Evolutionary conservation across 768 basidiomycete species (phyloP).

Genomic region (Sarcodon sp.): DNA sequence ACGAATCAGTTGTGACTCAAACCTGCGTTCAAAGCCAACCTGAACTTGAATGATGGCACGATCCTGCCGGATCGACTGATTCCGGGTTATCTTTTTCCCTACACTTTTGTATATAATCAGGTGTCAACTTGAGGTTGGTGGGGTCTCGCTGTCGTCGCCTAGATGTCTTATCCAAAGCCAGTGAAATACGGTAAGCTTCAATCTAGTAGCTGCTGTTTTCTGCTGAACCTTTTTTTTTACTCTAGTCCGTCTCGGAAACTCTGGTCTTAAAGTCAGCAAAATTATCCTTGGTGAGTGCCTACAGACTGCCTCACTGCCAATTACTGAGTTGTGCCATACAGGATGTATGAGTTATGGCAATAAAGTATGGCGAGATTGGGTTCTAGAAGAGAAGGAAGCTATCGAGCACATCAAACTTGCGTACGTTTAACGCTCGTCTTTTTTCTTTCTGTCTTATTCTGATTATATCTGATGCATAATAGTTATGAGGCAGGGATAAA

Average conservation of each 20-base stretch:
- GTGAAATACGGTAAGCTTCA: no score
- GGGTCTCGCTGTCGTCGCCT: no score
- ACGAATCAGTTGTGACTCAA: no score
- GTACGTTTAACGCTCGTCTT: slow-evolving; percentile 10
- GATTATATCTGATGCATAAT: background rate
- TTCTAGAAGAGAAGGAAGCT: slow-evolving; percentile 22
- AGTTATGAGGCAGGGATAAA: slow-evolving; percentile 24
- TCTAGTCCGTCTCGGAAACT: slow-evolving; percentile 15
- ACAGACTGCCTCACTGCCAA: background rate
- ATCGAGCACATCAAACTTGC: slow-evolving; percentile 29
- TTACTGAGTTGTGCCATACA: background rate
- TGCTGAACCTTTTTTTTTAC: background rate
- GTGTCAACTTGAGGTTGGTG: no score
- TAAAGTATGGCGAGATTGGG: slow-evolving; percentile 20
- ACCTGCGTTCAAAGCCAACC: no score
- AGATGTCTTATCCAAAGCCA: no score
- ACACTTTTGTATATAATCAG: no score
- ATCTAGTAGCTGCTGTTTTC: no score
- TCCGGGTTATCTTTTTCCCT: no score
- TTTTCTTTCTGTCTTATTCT: background rate
- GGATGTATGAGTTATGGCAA: slow-evolving; percentile 22
- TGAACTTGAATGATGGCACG: no score
- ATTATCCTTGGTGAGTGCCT: slow-evolving; percentile 11
- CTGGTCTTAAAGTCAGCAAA: slow-evolving; percentile 15
- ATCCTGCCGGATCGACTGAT: no score